These are phyloP conservation scores for Sporothrix luriei DNA, from an alignment of 2,329 filamentous ascomycete species.

Conservation along the genomic window DNA sequence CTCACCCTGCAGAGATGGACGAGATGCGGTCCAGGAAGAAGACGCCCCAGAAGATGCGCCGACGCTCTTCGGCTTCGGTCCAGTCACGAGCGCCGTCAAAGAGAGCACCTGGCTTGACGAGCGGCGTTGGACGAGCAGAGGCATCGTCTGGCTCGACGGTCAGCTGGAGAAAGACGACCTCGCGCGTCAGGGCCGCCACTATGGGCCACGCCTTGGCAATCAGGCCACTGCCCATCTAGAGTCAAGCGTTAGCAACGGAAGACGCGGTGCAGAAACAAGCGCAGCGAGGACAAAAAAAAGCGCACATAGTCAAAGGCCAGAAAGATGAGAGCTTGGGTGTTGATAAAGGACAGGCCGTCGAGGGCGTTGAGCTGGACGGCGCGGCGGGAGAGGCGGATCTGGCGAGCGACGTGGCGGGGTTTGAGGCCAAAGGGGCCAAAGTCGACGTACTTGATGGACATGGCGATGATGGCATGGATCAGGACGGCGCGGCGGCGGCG, in stretches of 20 bases:
- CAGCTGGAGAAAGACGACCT: constrained; percentile 45
- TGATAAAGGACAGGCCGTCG: constrained; percentile 42
- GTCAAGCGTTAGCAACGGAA: neutral
- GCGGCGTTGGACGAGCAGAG: constrained; percentile 32
- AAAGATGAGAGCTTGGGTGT: constrained; percentile 43
- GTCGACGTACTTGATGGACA: constrained; percentile 37
- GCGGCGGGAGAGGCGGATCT: constrained; percentile 33
- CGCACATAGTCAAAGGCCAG: constrained; percentile 42
- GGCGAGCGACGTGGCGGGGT: constrained; percentile 13
- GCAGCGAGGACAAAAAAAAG: neutral
- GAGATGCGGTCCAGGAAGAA: constrained; percentile 45
- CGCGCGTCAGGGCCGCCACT: constrained; percentile 45
- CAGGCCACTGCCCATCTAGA: constrained; percentile 37
- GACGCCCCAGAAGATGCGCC: constrained; percentile 46
- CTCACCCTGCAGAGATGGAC: constrained; percentile 38
- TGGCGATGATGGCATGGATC: constrained; percentile 43
- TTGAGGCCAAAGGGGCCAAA: constrained; percentile 13
- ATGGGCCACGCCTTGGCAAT: constrained; percentile 44
- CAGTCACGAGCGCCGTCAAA: constrained; percentile 41
- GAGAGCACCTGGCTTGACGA: constrained; percentile 40
- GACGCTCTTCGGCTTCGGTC: constrained; percentile 41
- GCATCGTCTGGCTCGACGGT: constrained; percentile 42
- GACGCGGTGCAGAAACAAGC: neutral
- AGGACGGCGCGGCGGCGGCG: constrained; percentile 40
- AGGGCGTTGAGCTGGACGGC: constrained; percentile 41